Evolutionary conservation across 306 rosid genomes (phyloP).

Genomic region (Castanea sativa): DNA sequence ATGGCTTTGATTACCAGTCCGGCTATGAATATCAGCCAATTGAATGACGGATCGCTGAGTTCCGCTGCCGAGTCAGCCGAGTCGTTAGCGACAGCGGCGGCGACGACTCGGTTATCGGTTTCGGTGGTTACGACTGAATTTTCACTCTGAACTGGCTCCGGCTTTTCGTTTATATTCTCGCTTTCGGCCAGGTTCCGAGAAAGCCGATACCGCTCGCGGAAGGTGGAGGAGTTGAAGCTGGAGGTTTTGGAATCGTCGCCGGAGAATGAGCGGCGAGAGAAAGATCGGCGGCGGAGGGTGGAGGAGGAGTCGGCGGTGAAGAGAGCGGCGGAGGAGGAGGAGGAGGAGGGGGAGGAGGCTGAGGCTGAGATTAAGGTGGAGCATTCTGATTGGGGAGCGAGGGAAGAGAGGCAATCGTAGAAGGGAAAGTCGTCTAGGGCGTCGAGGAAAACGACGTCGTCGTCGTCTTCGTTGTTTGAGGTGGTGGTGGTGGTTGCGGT

Average conservation of each 20-base stretch:
- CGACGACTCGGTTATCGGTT: conserved; percentile 1
- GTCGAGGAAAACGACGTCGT: conserved; percentile 47
- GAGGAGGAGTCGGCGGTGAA: conserved; percentile 6
- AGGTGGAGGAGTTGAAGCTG: conserved; percentile 3
- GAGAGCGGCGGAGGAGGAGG: not conserved
- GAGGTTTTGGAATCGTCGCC: conserved; percentile 19
- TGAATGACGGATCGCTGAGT: conserved; percentile 35
- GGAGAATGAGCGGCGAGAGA: conserved; percentile 6
- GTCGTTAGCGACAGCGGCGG: not conserved
- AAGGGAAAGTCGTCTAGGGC: conserved; percentile 35
- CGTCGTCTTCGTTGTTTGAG: conserved; percentile 20
- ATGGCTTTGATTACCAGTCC: conserved; percentile 56
- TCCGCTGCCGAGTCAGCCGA: conserved; percentile 36
- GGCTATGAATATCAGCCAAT: conserved; percentile 38
- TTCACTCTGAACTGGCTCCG: conserved; percentile 16
- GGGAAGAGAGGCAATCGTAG: conserved; percentile 26
- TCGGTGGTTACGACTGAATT: conserved; percentile 48
- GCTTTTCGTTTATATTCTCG: conserved; percentile 16
- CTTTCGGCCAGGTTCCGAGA: conserved; percentile 24
- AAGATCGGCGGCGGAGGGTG: conserved; percentile 44
- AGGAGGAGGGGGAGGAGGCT: conserved; percentile 11
- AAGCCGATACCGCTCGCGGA: conserved; percentile 2
- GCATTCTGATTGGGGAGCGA: conserved; percentile 27
- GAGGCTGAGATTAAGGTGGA: conserved; percentile 25
- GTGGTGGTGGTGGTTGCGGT: conserved; percentile 22